Conservation (phyloP, 2,329 filamentous ascomycete species). For the Diaporthe sp. region DNA sequence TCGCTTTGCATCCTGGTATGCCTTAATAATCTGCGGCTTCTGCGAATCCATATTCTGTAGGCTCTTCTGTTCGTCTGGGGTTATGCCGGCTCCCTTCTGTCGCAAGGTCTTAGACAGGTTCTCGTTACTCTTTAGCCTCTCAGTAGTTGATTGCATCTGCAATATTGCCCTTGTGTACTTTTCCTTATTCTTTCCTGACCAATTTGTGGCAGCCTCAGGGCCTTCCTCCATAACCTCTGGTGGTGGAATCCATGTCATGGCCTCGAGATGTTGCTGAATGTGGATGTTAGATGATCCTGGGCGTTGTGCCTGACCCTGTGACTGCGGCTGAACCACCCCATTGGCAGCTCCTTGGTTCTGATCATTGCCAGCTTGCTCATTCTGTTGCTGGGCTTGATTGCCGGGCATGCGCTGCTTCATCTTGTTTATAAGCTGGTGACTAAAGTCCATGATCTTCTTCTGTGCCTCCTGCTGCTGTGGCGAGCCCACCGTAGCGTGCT, state of each 20-base stretch:
- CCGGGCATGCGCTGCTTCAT: conserved; percentile 52
- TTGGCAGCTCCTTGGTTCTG: conserved; percentile 33
- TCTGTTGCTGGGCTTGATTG: conserved; percentile 44
- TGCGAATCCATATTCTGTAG: conserved; percentile 57
- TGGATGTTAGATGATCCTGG: conserved; percentile 45
- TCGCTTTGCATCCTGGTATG: conserved; percentile 59
- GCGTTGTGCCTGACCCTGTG: conserved; percentile 44
- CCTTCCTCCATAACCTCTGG: conserved; percentile 57
- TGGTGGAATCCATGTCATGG: conserved; percentile 61
- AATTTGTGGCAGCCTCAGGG: conserved; percentile 59
- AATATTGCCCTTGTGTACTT: conserved; percentile 62
- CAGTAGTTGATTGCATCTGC: conserved; percentile 61
- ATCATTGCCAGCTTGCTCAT: conserved; percentile 24
- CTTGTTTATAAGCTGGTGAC: conserved; percentile 67
- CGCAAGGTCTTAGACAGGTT: conserved; percentile 56
- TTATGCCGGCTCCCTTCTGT: conserved; percentile 57
- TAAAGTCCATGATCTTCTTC: conserved; percentile 72
- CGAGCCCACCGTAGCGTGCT: conserved; percentile 61
- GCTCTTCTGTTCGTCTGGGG: conserved; percentile 61
- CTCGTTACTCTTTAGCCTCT: conserved; percentile 58
- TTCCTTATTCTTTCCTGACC: conserved; percentile 61
- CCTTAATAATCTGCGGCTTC: conserved; percentile 59
- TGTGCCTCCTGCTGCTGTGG: conserved; percentile 63
- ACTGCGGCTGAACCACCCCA: conserved; percentile 10
- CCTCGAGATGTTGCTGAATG: conserved; percentile 61